Base-by-base conservation (phyloP, 495 filamentous ascomycete genomes). In the Xylaria telfairii region DNA sequence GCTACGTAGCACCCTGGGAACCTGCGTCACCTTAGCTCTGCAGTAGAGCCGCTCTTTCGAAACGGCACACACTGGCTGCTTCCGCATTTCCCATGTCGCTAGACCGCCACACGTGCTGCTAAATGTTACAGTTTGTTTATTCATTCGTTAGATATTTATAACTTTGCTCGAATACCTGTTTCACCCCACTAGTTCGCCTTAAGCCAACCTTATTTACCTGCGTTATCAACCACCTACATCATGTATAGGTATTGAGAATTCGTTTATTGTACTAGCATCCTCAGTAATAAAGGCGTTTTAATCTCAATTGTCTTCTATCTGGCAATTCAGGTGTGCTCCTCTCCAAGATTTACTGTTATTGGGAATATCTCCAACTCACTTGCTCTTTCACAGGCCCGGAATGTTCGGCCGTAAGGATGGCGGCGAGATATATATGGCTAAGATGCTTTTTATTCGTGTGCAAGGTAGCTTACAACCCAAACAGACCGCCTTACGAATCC, bases 51-150 rank as follows among this genome's bases (percentile, higher is more conserved):
- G 17, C 39, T 64, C 61, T 44, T 53, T 0, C 32, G 64, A 54
- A 66, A 66, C 47, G 39, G 30, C 64, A 66, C 34, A 66, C 64
- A 51, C 47, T 53, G 9, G 64, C 30, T 39, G 44, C 41, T 66
- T 47, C 61, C 39, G 24, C 10, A 15, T 37, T 44, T 28, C 17
- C 21, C 41, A 21, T 24, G 46, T 47, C 17, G 12, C 61, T 13
- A 19, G 30, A 21, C 56, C 32, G 56, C 17, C 19, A 37, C 56
- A 59, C 30, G 30, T 59, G 56, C 30, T 59, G 3, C 30, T 59
- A 3, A 37, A 13, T 37, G 32, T 21, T 59, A 37, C 56, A 59
- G 32, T 37, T 59, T 59, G 21, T 59, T 59, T 32, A 21, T 34
- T 13, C 5, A 13, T 59, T 59, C n/a, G n/a, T n/a, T n/a, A n/a